These are phyloP conservation scores for Huntiella abstrusa DNA, from an alignment of 2,329 filamentous ascomycete genomes.

Conservation along the genomic window DNA sequence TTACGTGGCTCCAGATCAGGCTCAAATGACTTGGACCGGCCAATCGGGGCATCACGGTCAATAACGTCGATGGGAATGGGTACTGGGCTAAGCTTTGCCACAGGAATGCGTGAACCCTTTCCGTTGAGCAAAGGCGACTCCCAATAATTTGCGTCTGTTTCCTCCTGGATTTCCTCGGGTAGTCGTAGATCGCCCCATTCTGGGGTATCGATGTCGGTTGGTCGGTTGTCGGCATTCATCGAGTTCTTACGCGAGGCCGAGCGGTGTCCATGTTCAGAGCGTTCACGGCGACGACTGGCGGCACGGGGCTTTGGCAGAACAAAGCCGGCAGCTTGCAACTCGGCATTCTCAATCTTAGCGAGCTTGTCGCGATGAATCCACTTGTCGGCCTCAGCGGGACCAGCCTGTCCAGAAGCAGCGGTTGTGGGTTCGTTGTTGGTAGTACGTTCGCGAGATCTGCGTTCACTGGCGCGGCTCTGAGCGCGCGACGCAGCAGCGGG, in stretches of 20 bases:
- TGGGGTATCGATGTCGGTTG: slow-evolving; percentile 23
- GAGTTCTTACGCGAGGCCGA: slow-evolving; percentile 17
- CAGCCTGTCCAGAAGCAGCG: not conserved
- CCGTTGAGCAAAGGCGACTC: slow-evolving; percentile 17
- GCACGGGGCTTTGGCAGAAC: slow-evolving; percentile 35
- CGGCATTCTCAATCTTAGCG: slow-evolving; percentile 60
- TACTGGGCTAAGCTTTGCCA: slow-evolving; percentile 60
- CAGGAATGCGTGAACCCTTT: slow-evolving; percentile 66
- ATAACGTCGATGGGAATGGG: slow-evolving; percentile 54
- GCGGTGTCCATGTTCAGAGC: slow-evolving; percentile 11
- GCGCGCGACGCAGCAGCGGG: slow-evolving; percentile 3
- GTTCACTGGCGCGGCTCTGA: slow-evolving; percentile 10
- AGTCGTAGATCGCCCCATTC: slow-evolving; percentile 51
- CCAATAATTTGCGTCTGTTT: slow-evolving; percentile 33
- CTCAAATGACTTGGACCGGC: slow-evolving; percentile 23
- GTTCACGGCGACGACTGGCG: slow-evolving; percentile 25
- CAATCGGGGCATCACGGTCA: slow-evolving; percentile 52
- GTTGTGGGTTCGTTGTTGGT: not conserved
- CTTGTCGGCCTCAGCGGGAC: slow-evolving; percentile 40
- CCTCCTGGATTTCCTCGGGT: slow-evolving; percentile 57
- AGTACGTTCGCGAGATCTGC: slow-evolving; percentile 8
- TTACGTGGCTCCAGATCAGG: slow-evolving; percentile 31
- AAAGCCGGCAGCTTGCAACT: slow-evolving; percentile 63
- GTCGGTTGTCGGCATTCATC: slow-evolving; percentile 20
- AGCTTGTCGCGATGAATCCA: slow-evolving; percentile 81